phyloP scores from a whole-genome alignment of 176 grass and related monocot genomes.

The Hyparrhenia diplandra region DNA sequence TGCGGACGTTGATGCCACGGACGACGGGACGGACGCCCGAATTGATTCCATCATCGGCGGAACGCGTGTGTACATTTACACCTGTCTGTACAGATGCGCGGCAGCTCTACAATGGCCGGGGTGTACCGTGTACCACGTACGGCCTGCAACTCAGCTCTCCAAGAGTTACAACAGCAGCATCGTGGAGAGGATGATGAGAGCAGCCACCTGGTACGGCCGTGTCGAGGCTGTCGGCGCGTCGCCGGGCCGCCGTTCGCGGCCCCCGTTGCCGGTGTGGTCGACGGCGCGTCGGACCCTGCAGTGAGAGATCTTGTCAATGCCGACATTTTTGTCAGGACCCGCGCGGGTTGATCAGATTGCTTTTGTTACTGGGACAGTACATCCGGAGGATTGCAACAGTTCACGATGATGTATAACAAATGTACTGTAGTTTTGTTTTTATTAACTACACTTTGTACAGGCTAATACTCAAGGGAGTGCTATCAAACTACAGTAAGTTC shows the following conservation, averaged over 20 bases:
- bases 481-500: too few relatives aligned
- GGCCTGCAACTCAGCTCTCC: neutral
- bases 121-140: too few relatives aligned
- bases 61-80: constrained; percentile 42
- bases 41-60: constrained; percentile 26
- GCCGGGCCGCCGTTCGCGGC: neutral
- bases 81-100: constrained; percentile 2
- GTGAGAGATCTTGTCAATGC: neutral
- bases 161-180: constrained; percentile 17
- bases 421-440: too few relatives aligned
- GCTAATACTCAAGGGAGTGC: neutral
- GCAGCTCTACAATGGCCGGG: neutral
- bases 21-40: neutral
- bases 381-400: neutral
- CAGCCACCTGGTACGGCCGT: neutral
- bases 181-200: neutral
- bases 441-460: neutral
- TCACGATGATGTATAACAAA: too few relatives aligned
- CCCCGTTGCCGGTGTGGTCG: constrained; percentile 8
- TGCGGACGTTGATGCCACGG: neutral
- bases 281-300: constrained; percentile 29
- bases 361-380: neutral
- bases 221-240: neutral
- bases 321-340: neutral
- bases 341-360: neutral